Evolutionary conservation across 2,329 filamentous ascomycete species (phyloP).

Genomic region (Fusarium miscanthi): DNA sequence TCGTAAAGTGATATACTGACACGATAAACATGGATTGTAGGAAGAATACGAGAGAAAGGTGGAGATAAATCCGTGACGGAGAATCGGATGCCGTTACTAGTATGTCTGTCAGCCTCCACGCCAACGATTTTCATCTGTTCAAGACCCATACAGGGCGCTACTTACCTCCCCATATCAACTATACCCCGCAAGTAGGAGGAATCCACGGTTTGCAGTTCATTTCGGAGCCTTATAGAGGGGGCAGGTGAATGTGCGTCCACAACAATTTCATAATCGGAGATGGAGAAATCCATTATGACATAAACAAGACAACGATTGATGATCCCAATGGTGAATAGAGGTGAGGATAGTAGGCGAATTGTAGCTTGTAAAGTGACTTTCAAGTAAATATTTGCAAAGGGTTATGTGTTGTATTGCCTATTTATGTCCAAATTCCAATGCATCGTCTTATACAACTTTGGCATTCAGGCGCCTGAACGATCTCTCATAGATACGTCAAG

Average conservation of each 20-base stretch:
- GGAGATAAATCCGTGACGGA: slow-evolving; percentile 30
- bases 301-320: neutral
- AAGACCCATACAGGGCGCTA: neutral
- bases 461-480: neutral
- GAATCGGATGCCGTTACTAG: slow-evolving; percentile 27
- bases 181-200: slow-evolving; percentile 12
- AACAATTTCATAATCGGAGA: slow-evolving; percentile 15
- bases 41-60: slow-evolving; percentile 26
- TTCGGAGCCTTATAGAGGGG: neutral
- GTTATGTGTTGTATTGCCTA: neutral
- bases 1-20: slow-evolving; percentile 31
- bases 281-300: neutral
- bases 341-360: neutral
- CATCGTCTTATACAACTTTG: neutral
- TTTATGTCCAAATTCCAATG: neutral
- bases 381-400: neutral
- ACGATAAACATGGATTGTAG: slow-evolving; percentile 28
- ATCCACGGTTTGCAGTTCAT: neutral
- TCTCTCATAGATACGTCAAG: neutral
- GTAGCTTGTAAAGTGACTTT: neutral
- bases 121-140: neutral
- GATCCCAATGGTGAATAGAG: neutral
- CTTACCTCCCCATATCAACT: slow-evolving; percentile 34
- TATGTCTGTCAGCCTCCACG: neutral
- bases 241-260: neutral